These are phyloP conservation scores for Rhododendron griersonianum DNA, from an alignment of 148 eudicot genomes.

Conservation along the genomic window DNA sequence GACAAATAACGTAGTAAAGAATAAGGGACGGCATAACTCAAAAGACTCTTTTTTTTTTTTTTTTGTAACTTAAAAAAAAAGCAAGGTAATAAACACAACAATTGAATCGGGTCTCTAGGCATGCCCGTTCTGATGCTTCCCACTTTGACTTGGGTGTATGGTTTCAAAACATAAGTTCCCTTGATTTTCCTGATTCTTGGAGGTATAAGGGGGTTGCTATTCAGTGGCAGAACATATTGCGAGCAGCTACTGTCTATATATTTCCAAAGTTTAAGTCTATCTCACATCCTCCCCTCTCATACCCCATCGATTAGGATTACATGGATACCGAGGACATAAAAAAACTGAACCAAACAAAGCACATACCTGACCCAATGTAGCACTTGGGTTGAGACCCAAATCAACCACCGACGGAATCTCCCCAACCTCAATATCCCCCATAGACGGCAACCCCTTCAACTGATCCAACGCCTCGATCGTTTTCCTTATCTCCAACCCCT, in stretches of 20 bases:
- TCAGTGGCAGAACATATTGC: background rate
- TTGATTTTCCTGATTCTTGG: background rate
- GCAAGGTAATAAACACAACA: background rate
- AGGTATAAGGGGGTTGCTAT: background rate
- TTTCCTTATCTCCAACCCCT: slow-evolving; percentile 74
- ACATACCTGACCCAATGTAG: slow-evolving; percentile 66
- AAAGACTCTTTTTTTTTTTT: background rate
- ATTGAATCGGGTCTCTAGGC: background rate
- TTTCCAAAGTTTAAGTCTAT: background rate
- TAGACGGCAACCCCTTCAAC: slow-evolving; percentile 68
- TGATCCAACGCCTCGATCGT: slow-evolving; percentile 76
- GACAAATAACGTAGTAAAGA: background rate
- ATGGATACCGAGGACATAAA: background rate
- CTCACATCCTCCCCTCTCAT: background rate
- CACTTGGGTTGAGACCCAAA: slow-evolving; percentile 81
- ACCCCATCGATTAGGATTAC: background rate
- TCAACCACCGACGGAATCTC: slow-evolving; percentile 78
- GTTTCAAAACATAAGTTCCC: background rate
- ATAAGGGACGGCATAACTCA: background rate
- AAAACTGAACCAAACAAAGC: background rate
- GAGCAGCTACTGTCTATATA: background rate
- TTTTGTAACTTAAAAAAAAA: too few species aligned
- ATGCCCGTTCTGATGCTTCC: background rate
- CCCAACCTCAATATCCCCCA: slow-evolving; percentile 81
- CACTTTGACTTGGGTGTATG: background rate